Conservation (phyloP, 1,284 basidiomycete genomes). For the Athelia sp. region DNA sequence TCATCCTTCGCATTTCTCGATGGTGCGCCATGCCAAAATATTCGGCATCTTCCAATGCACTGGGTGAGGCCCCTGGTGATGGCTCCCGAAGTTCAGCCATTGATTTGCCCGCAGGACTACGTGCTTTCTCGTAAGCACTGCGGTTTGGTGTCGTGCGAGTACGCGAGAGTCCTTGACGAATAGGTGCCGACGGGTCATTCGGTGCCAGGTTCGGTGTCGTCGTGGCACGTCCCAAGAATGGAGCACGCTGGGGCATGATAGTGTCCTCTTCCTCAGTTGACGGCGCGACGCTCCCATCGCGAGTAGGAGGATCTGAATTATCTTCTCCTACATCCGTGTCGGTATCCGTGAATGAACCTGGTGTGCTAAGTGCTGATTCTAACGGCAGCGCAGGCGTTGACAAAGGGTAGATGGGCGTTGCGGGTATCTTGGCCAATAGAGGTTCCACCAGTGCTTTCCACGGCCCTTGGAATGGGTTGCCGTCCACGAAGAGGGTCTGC, state of each 20-base stretch:
- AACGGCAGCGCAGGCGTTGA: conserved; percentile 59
- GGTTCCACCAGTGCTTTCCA: conserved; percentile 89
- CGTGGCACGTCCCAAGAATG: conserved; percentile 42
- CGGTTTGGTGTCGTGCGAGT: conserved; percentile 71
- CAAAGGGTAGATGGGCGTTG: conserved; percentile 59
- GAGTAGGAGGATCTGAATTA: conserved; percentile 41
- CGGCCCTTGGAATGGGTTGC: conserved; percentile 89
- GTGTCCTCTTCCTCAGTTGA: conserved; percentile 61
- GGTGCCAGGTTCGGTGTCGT: conserved; percentile 36
- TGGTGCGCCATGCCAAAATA: conserved; percentile 36
- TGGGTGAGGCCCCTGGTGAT: conserved; percentile 5
- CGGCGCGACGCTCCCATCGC: conserved; percentile 22
- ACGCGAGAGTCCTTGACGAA: conserved; percentile 43
- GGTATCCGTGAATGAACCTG: conserved; percentile 30
- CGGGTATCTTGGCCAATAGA: conserved; percentile 56
- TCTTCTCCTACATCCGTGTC: conserved; percentile 58
- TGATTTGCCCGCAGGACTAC: conserved; percentile 5
- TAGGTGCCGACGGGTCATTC: conserved; percentile 18
- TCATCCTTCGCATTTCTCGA: conserved; percentile 72
- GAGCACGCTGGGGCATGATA: conserved; percentile 58
- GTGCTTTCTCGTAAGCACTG: conserved; percentile 48
- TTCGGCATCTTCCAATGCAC: conserved; percentile 31
- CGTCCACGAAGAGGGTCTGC: conserved; percentile 86
- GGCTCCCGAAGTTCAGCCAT: conserved; percentile 16
- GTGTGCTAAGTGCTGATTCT: conserved; percentile 36